Evolutionary conservation across 441 rosid genomes (phyloP), one percentile per base, ranked within the genome.

Genomic region (Metrosideros polymorpha): DNA sequence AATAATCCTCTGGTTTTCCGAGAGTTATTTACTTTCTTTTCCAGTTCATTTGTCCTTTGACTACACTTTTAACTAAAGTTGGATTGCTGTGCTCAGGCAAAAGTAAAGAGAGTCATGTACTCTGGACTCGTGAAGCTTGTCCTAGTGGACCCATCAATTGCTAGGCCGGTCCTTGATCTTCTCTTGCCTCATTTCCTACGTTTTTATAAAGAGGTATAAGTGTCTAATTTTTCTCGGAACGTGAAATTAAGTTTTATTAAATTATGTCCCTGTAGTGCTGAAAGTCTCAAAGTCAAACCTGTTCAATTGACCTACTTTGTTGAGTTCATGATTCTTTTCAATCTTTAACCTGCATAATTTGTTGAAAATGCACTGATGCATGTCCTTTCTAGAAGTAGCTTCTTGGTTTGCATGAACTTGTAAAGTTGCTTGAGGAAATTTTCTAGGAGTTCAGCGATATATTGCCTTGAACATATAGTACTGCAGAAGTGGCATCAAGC

Each of bases 101-200:
- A 92, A 86, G 92, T 94, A 51, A 94, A 89, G 89, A 93, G 91
- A 85, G 91, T 92, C 32, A 83, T 92, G 89, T 96, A 95, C 89
- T 89, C 87, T 84, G 98, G 98, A 89, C 94, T 96, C 86, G 84
- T 94, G 85, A 95, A 93, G 93, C 94, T 96, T 71, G 94, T 95
- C 88, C 86, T 94, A 88, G 90, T 90, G 45, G 97, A 95, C 85
- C 97, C 94, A 82, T 89, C 92, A 47, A 88, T 89, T 90, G 94
- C 92, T 61, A 88, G 89, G 87, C 90, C 91, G 61, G 95, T 94
- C 85, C 83, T 95, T 85, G 97, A 94, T 90, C 92, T 96, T 89
- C 95, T 96, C 85, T 90, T 91, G 93, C 97, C 94, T 90, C 96
- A 95, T 86, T 96, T 94, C 87, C 92, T 94, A 79, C 91, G 71